A percentile compares a stretch with the other conserved stretches of the same genome.
phyloP scores from a whole-genome alignment of 169 alveolate genomes.

The Toxoplasma gondii region DNA sequence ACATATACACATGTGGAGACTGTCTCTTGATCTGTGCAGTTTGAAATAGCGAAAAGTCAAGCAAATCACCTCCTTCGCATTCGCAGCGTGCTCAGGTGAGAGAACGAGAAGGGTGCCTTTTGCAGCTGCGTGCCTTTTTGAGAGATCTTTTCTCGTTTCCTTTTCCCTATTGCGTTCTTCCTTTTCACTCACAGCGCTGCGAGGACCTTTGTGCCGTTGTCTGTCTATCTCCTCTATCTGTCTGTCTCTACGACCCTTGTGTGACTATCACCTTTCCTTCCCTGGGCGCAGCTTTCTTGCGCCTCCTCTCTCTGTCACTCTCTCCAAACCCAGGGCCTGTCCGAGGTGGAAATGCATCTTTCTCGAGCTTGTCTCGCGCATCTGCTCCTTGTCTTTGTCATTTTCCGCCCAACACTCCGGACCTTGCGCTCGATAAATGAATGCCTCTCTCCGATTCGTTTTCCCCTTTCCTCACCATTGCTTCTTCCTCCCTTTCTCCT shows the following conservation, averaged over 20 bases:
- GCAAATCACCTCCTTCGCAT: constrained; percentile 12
- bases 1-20: too few relatives aligned
- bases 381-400: too few relatives aligned
- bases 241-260: too few relatives aligned
- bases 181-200: too few relatives aligned
- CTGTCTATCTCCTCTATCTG: not conserved
- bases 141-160: not conserved
- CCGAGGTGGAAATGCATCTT: too few relatives aligned
- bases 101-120: not conserved
- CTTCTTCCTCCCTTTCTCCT: not conserved
- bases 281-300: not conserved
- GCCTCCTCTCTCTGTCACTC: not conserved
- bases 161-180: not conserved
- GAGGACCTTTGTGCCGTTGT: not conserved
- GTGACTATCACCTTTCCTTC: not conserved
- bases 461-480: too few relatives aligned
- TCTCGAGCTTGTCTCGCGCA: too few relatives aligned
- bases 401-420: too few relatives aligned
- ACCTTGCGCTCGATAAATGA: too few relatives aligned
- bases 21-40: not conserved
- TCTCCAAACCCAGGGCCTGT: too few relatives aligned
- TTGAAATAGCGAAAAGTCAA: not conserved
- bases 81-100: not conserved
- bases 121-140: not conserved
- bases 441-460: too few relatives aligned